A percentile compares a stretch with the other conserved stretches of the same genome.
Conservation (phyloP, 2,329 filamentous ascomycete species). For the Drechslerella stenobrocha region DNA sequence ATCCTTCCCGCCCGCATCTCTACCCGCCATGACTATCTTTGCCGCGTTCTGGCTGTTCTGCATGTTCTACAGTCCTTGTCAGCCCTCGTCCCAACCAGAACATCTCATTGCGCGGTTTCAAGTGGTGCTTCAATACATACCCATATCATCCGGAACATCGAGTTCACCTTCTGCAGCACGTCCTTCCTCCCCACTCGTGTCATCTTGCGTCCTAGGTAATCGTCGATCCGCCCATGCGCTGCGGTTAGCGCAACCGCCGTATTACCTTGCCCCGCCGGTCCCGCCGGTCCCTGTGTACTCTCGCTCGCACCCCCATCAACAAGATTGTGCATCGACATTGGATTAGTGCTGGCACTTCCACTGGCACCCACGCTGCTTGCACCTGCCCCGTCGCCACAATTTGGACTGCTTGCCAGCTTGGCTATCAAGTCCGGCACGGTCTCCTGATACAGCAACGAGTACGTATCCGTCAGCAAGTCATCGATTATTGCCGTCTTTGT, state of each 20-base stretch:
- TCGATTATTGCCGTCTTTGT: conserved; percentile 87
- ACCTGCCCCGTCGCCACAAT: conserved; percentile 10
- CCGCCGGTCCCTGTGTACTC: conserved; percentile 5
- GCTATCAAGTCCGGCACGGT: conserved; percentile 64
- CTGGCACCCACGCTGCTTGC: not conserved
- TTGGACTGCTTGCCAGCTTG: conserved; percentile 56
- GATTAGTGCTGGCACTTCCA: conserved; percentile 53
- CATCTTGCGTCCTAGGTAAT: conserved; percentile 51
- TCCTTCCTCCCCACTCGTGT: conserved; percentile 51
- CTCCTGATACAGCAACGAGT: conserved; percentile 73
- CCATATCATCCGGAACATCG: conserved; percentile 46
- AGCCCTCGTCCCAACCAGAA: too few species aligned
- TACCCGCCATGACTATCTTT: conserved; percentile 41
- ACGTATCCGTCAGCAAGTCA: conserved; percentile 89
- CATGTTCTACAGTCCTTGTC: too few species aligned
- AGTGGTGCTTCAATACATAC: too few species aligned
- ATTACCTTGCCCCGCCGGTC: conserved; percentile 14
- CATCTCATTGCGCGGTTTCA: too few species aligned
- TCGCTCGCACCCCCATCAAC: conserved; percentile 43
- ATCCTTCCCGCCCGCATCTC: conserved; percentile 27
- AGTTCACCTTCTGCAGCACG: conserved; percentile 50
- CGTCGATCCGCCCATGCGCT: conserved; percentile 50
- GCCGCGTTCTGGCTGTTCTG: conserved; percentile 40
- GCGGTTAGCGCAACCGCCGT: conserved; percentile 44
- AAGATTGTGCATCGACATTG: conserved; percentile 52